A percentile compares a stretch with the other conserved stretches of the same genome.
Conservation (phyloP, 2,329 filamentous ascomycete genomes). For the Acephala macrosclerotiorum region DNA sequence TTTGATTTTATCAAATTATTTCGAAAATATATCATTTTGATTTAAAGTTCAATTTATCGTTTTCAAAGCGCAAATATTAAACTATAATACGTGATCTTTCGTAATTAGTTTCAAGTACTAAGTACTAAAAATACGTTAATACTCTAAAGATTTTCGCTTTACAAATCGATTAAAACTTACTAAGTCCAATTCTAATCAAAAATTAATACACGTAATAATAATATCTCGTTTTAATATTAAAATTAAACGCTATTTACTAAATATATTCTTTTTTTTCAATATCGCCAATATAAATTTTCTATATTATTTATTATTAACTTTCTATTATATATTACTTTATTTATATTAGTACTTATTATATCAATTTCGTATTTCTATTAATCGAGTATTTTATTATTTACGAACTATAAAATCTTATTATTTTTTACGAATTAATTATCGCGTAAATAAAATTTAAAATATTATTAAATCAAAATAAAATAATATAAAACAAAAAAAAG, state of each 20-base stretch:
- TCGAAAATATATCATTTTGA: neutral
- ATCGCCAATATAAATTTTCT: conserved; percentile 21
- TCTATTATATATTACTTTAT: conserved; percentile 26
- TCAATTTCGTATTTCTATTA: conserved; percentile 21
- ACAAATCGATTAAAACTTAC: conserved; percentile 15
- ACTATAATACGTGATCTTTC: neutral
- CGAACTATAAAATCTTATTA: conserved; percentile 20
- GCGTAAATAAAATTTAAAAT: conserved; percentile 28
- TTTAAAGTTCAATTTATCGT: neutral
- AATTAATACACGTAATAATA: conserved; percentile 25
- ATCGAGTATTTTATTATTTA: conserved; percentile 24
- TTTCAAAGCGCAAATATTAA: neutral
- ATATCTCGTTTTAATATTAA: conserved; percentile 19
- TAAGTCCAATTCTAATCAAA: conserved; percentile 20
- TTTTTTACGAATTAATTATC: conserved; percentile 25
- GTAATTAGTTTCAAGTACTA: conserved; percentile 9
- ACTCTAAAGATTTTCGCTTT: conserved; percentile 12
- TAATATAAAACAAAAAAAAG: conserved; percentile 24
- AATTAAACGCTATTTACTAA: conserved; percentile 24
- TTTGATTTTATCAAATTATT: too few species aligned
- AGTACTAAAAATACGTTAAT: conserved; percentile 10
- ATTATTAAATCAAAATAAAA: conserved; percentile 27
- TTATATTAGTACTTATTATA: conserved; percentile 23
- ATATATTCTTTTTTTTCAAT: conserved; percentile 21
- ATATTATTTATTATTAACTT: conserved; percentile 20